Evolutionary conservation across 768 basidiomycete genomes (phyloP).

Genomic region (Nidularia pulvinata): DNA sequence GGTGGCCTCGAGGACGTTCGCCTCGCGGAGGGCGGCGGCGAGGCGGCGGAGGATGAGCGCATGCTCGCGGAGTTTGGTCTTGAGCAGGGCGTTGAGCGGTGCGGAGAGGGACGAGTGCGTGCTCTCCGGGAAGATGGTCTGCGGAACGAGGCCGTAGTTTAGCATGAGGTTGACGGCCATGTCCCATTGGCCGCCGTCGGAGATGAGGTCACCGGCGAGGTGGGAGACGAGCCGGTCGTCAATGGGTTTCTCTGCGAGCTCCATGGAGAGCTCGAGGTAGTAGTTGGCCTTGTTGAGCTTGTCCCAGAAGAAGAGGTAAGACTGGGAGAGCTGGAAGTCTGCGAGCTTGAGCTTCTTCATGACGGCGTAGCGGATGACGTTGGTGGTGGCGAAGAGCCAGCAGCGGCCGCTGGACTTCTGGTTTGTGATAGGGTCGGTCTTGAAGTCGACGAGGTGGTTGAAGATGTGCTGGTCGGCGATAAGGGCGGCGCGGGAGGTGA

Average conservation of each 20-base stretch:
- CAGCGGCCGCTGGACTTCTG: constrained; percentile 91
- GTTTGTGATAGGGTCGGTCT: constrained; percentile 82
- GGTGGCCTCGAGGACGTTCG: constrained; percentile 44
- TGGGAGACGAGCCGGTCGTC: constrained; percentile 84
- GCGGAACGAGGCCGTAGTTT: constrained; percentile 89
- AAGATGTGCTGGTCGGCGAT: constrained; percentile 78
- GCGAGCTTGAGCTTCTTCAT: constrained; percentile 85
- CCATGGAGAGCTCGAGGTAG: constrained; percentile 86
- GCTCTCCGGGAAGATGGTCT: constrained; percentile 81
- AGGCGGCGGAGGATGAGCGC: constrained; percentile 78
- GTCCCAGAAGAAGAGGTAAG: constrained; percentile 96
- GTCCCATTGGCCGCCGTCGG: constrained; percentile 95
- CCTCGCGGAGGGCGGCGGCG: constrained; percentile 47
- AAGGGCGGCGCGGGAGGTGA: constrained; percentile 61
- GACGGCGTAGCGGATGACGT: constrained; percentile 79
- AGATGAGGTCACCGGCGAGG: constrained; percentile 76
- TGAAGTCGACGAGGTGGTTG: constrained; percentile 78
- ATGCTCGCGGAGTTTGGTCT: constrained; percentile 91
- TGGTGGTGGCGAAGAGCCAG: constrained; percentile 95
- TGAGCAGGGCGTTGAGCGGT: constrained; percentile 77
- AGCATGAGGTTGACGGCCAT: constrained; percentile 67
- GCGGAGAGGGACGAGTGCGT: constrained; percentile 75
- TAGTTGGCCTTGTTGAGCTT: constrained; percentile 94
- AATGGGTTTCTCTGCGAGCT: constrained; percentile 76
- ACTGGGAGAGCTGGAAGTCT: constrained; percentile 94